Percentiles rank a stretch among this genome's conserved stretches.
Evolutionary conservation across 768 basidiomycete species (phyloP).

Genomic region (Mrakia frigida): DNA sequence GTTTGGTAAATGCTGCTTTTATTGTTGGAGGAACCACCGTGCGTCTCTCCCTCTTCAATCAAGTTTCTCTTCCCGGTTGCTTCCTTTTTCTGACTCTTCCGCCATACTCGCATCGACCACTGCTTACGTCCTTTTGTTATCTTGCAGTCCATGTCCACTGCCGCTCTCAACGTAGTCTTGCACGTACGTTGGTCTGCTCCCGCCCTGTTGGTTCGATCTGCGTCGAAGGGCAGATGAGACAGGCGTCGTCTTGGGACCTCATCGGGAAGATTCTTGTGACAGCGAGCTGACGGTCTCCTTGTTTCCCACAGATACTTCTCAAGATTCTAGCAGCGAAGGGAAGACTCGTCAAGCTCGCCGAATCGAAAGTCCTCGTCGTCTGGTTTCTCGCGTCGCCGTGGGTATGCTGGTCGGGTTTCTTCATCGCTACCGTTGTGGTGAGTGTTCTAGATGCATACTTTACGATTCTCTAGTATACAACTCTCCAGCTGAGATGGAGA

Average conservation of each 20-base stretch:
- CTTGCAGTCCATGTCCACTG: neutral
- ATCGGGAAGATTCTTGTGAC: too few relatives aligned
- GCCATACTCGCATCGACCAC: too few relatives aligned
- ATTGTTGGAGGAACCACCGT: slow-evolving; percentile 1
- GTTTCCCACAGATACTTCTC: neutral
- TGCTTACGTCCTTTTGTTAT: too few relatives aligned
- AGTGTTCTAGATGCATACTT: neutral
- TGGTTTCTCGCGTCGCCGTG: neutral
- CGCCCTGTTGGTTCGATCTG: too few relatives aligned
- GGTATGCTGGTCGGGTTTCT: neutral
- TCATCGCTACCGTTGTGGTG: neutral
- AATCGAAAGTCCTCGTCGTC: neutral
- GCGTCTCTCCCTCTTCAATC: neutral
- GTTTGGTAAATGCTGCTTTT: neutral
- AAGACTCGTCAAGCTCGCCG: neutral
- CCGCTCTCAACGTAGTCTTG: neutral
- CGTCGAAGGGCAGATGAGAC: neutral
- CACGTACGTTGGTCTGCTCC: neutral
- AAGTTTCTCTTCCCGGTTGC: neutral
- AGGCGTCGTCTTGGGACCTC: too few relatives aligned
- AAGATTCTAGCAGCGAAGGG: neutral
- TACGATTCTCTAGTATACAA: too few relatives aligned
- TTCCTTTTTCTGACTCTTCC: neutral
- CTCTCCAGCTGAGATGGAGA: too few relatives aligned
- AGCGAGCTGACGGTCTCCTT: neutral